phyloP scores from a whole-genome alignment of 2,329 filamentous ascomycete genomes.

The Cordyceps cateniannulata region DNA sequence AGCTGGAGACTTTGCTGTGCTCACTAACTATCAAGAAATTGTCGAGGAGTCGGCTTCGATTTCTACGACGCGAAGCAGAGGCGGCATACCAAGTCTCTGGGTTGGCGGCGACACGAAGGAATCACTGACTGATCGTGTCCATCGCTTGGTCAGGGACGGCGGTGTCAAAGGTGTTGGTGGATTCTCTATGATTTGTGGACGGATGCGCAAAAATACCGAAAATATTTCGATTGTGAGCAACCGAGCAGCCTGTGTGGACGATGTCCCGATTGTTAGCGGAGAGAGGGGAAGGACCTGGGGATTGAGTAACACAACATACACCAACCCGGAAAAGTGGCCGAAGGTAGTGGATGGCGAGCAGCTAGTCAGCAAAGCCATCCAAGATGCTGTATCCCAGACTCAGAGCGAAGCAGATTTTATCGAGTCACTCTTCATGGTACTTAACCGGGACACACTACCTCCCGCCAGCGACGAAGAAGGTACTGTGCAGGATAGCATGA shows the following conservation, averaged over 20 bases:
- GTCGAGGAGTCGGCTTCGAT: constrained; percentile 37
- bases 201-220: constrained; percentile 42
- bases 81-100: constrained; percentile 59
- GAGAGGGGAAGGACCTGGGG: constrained; percentile 47
- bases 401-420: constrained; percentile 42
- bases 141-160: constrained; percentile 43
- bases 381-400: constrained; percentile 30
- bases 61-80: constrained; percentile 42
- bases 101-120: constrained; percentile 43
- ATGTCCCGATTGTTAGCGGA: constrained; percentile 53
- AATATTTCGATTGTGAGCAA: constrained; percentile 58
- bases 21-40: constrained; percentile 61
- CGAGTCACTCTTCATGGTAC: constrained; percentile 44
- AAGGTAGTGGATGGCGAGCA: constrained; percentile 50
- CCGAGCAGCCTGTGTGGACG: constrained; percentile 43
- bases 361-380: constrained; percentile 37
- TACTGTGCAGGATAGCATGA: constrained; percentile 25
- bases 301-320: constrained; percentile 56
- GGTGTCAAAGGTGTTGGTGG: constrained; percentile 57
- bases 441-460: constrained; percentile 53
- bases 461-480: constrained; percentile 31
- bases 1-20: constrained; percentile 52
- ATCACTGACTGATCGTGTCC: constrained; percentile 43
- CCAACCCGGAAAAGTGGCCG: constrained; percentile 49
- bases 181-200: constrained; percentile 61